phyloP scores from a whole-genome alignment of 768 basidiomycete species.

The Asterophora parasitica region DNA sequence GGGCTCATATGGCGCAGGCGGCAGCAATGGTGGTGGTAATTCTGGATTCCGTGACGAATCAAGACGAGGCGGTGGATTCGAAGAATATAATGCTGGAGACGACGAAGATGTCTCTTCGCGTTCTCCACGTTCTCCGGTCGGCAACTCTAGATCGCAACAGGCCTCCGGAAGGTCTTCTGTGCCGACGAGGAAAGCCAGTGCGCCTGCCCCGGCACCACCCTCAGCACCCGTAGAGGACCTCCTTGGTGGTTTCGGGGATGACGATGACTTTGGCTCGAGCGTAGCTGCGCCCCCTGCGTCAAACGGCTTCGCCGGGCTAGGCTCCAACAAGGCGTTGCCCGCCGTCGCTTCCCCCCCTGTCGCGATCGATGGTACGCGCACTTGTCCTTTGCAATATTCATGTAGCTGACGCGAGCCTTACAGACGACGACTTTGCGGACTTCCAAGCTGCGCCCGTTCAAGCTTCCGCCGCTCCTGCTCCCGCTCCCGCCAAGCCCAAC shows the following conservation, averaged over 20 bases:
- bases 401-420: not conserved
- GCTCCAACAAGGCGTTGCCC: constrained; percentile 53
- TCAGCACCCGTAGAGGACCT: constrained; percentile 56
- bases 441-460: constrained; percentile 71
- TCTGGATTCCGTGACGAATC: constrained; percentile 53
- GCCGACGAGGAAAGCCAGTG: constrained; percentile 32
- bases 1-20: constrained; percentile 23
- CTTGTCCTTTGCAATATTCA: constrained; percentile 7
- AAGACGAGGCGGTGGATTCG: constrained; percentile 58
- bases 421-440: constrained; percentile 83
- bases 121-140: constrained; percentile 32
- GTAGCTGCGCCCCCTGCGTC: constrained; percentile 24
- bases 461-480: constrained; percentile 9
- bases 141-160: constrained; percentile 16
- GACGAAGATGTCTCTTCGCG: constrained; percentile 54
- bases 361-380: constrained; percentile 37
- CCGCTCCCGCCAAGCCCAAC: constrained; percentile 31
- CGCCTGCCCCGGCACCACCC: constrained; percentile 35
- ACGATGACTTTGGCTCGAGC: constrained; percentile 45
- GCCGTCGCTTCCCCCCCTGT: constrained; percentile 31
- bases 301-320: constrained; percentile 21
- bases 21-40: constrained; percentile 30
- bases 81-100: constrained; percentile 96
- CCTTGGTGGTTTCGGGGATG: constrained; percentile 72
- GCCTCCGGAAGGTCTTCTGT: constrained; percentile 21